Base-by-base conservation (phyloP, 1,284 basidiomycete genomes). In the Sparassis latifolia region DNA sequence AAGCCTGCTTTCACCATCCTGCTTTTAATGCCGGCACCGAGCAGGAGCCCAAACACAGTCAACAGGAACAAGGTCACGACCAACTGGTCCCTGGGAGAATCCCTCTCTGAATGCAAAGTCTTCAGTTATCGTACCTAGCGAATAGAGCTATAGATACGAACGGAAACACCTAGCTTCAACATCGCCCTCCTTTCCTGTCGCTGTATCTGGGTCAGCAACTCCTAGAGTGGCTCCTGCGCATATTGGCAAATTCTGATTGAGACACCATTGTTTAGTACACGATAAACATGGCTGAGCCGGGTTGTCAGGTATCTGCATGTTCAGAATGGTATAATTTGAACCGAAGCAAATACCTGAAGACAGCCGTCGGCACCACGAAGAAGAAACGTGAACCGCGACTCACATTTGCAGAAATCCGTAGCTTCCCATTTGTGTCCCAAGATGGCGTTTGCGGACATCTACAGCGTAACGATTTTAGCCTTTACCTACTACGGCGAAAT, bases 81-180 rank as follows among this genome's bases (percentile, higher is more conserved):
- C 40, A 93, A 74, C 65, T 95, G 91, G 68, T 94, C 91, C 64
- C 93, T 76, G 10, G 93, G 92, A 42, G 90, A 93, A 72, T 96
- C 93, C 48, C 86, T 73, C 66, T 86, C 85, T 88, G 65, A 52
- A 50, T 9, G 33, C 7, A 40, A 10, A 51, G 33, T 10, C 30
- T 29, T 10, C 12, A 37, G 1, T 42, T 7, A 45, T 10, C 29
- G 39, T 5, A 32, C 10, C 38, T 29, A 12, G 38, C 28, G 12
- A 29, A 20, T 38, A 10, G 31, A 37, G 10, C 28, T 12, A n/a
- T 32, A 52, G 53, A 48, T 52, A 81, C 92, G 62, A 69, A 95
- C 93, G 92, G 70, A 97, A 97, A 75, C 94, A 97, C 65, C 91
- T 77, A 53, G 93, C 93, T 71, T 95, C 90, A 37, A 97, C 91